Conservation (phyloP, 2,329 filamentous ascomycete species). For the Arthrobotrys entomopaga region DNA sequence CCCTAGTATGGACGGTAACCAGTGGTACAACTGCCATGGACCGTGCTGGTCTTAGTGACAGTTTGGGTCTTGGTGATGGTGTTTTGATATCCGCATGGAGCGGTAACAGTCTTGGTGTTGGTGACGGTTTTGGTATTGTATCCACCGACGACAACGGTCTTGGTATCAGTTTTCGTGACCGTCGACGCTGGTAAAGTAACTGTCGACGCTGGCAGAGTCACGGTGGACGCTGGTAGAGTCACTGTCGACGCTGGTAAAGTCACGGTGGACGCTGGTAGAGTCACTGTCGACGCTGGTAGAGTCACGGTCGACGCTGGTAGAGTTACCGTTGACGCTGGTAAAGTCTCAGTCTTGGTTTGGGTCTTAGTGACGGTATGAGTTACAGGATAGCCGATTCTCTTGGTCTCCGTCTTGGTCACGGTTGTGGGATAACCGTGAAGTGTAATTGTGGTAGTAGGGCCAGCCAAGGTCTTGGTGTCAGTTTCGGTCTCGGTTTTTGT, state of each 20-base stretch:
- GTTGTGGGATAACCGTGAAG: background rate
- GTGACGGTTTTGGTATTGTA: too few species aligned
- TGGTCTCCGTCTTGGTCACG: background rate
- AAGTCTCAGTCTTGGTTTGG: too few species aligned
- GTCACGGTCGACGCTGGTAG: background rate
- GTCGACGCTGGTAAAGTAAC: background rate
- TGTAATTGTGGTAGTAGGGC: too few species aligned
- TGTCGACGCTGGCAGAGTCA: background rate
- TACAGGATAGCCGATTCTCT: too few species aligned
- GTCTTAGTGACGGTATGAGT: too few species aligned
- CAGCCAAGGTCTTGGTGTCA: background rate
- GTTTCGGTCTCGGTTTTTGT: background rate
- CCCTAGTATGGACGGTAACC: too few species aligned
- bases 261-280: background rate
- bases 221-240: too few species aligned
- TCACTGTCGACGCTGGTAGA: too few species aligned
- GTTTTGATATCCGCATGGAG: background rate
- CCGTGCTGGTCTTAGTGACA: too few species aligned
- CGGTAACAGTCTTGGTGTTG: background rate
- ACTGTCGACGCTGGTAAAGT: background rate
- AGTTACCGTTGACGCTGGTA: background rate
- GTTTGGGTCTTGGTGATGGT: background rate
- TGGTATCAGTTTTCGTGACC: background rate
- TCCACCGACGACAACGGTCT: background rate
- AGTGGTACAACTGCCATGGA: too few species aligned